A percentile compares a stretch with the other conserved stretches of the same genome.
Evolutionary conservation across 768 basidiomycete species (phyloP).

Genomic region (Tylopilus subfusipes): DNA sequence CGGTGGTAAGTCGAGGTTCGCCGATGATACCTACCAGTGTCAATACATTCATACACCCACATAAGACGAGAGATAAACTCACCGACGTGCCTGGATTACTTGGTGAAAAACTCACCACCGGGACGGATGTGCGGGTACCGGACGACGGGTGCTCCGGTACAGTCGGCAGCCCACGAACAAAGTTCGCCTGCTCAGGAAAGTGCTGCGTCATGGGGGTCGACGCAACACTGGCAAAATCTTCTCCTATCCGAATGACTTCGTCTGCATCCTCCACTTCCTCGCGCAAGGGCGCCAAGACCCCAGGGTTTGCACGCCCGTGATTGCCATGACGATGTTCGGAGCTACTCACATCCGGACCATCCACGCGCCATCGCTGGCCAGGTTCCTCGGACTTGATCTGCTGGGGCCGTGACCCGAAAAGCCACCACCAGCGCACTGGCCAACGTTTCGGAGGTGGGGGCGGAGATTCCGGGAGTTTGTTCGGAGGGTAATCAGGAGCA

Average conservation of each 20-base stretch:
- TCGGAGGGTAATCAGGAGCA: slow-evolving; percentile 12
- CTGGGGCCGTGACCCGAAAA: slow-evolving; percentile 24
- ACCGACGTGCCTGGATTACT: slow-evolving; percentile 14
- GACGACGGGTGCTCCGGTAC: slow-evolving; percentile 3
- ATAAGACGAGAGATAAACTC: slow-evolving; percentile 1
- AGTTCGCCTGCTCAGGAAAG: slow-evolving; percentile 5
- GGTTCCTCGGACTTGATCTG: slow-evolving; percentile 26
- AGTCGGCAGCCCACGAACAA: slow-evolving; percentile 1
- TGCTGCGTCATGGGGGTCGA: slow-evolving; percentile 14
- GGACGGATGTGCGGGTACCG: background rate
- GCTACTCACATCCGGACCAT: slow-evolving; percentile 26
- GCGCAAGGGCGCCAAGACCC: slow-evolving; percentile 3
- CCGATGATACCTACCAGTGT: slow-evolving; percentile 5
- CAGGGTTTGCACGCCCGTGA: background rate
- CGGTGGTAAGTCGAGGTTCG: slow-evolving; percentile 9
- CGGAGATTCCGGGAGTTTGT: background rate
- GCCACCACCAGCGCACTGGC: slow-evolving; percentile 22
- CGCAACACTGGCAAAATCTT: slow-evolving; percentile 7
- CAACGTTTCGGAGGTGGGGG: slow-evolving; percentile 1
- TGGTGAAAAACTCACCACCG: background rate
- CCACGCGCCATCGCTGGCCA: slow-evolving; percentile 19
- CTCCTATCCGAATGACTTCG: slow-evolving; percentile 22
- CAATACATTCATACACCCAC: background rate
- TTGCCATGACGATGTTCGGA: slow-evolving; percentile 16
- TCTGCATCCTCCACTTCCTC: slow-evolving; percentile 15